Evolutionary conservation across 306 rosid genomes (phyloP).

Genomic region (Cucurbita argyrosperma): DNA sequence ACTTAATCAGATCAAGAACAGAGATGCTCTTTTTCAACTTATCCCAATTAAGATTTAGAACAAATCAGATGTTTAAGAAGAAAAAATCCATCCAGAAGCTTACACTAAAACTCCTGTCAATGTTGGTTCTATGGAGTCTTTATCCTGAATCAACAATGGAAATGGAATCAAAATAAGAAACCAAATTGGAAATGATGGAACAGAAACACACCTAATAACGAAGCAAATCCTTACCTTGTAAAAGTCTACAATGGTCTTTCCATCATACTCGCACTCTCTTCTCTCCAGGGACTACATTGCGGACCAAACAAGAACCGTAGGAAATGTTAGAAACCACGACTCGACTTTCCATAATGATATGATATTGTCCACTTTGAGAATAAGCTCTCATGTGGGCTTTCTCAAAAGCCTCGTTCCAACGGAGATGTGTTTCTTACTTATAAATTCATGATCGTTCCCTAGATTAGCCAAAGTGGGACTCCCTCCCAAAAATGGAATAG

Average conservation of each 20-base stretch:
- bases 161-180: neutral
- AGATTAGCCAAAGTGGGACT: no score
- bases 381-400: no score
- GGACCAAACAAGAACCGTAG: neutral
- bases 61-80: neutral
- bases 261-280: conserved; percentile 68
- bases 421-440: no score
- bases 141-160: conserved; percentile 34
- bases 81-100: conserved; percentile 11
- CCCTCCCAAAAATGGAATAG: no score
- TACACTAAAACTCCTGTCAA: conserved; percentile 72
- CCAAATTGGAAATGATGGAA: neutral
- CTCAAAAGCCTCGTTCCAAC: no score
- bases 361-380: no score
- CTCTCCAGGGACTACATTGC: conserved; percentile 64
- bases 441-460: no score
- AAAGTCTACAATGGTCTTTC: conserved; percentile 34
- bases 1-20: neutral
- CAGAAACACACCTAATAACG: neutral
- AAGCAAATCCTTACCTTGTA: conserved; percentile 12
- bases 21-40: neutral
- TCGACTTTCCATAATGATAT: no score
- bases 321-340: neutral
- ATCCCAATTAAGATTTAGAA: neutral
- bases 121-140: conserved; percentile 33